A percentile compares a stretch with the other conserved stretches of the same genome.
Conservation (phyloP, 257 asterid genomes). For the Salvia hispanica region DNA sequence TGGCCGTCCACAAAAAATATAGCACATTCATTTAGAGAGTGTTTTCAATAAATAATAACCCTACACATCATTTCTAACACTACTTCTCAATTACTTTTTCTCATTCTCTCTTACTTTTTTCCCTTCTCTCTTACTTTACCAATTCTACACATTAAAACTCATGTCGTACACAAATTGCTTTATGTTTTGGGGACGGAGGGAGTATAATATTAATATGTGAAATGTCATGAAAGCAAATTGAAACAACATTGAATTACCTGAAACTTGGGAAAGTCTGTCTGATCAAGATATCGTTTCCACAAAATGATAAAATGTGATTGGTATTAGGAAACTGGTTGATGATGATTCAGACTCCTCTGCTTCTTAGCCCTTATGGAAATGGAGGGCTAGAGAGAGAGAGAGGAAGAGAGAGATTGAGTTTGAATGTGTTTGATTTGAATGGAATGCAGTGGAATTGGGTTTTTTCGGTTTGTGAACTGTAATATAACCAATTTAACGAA, state of each 20-base stretch:
- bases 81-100: no score
- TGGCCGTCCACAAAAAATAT: no score
- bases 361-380: slow-evolving; percentile 27
- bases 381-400: slow-evolving; percentile 1
- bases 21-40: no score
- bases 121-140: no score
- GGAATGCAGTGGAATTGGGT: slow-evolving; percentile 12
- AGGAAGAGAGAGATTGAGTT: slow-evolving; percentile 25
- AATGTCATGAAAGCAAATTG: slow-evolving; percentile 37
- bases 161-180: no score
- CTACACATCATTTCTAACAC: no score
- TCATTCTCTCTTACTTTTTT: no score
- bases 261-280: slow-evolving; percentile 22
- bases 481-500: slow-evolving; percentile 7
- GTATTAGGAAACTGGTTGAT: slow-evolving; percentile 20
- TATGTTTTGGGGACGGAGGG: no score
- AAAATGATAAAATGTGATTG: slow-evolving; percentile 44
- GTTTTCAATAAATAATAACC: no score
- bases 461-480: slow-evolving; percentile 18
- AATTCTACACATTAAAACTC: no score
- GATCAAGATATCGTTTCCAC: slow-evolving; percentile 42
- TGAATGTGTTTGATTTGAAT: slow-evolving; percentile 28
- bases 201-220: no score
- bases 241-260: slow-evolving; percentile 33
- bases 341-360: slow-evolving; percentile 18